phyloP scores from a whole-genome alignment of 495 filamentous ascomycete genomes.

The Poronia punctata region DNA sequence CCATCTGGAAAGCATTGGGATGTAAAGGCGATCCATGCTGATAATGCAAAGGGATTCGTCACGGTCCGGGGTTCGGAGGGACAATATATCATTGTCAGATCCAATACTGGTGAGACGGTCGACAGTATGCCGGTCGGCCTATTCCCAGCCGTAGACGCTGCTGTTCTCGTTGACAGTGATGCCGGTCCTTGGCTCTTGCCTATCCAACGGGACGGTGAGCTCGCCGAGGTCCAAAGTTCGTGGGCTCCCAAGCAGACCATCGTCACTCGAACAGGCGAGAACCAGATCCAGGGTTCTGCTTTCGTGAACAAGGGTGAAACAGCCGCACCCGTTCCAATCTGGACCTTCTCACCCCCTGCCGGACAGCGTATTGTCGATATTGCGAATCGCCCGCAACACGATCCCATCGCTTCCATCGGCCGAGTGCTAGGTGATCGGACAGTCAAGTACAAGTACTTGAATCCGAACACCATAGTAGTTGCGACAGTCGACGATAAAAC shows the following conservation, averaged over 20 bases:
- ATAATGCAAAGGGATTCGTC: constrained; percentile 45
- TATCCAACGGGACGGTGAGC: constrained; percentile 39
- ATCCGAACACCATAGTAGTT: constrained; percentile 76
- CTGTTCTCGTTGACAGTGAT: constrained; percentile 44
- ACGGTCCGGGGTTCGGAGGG: constrained; percentile 53
- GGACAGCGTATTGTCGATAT: constrained; percentile 62
- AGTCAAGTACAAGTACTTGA: constrained; percentile 95
- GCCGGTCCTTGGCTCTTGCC: constrained; percentile 44
- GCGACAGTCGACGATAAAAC: constrained; percentile 56
- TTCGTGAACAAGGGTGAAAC: constrained; percentile 37
- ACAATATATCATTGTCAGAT: constrained; percentile 49
- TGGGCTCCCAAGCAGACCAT: constrained; percentile 43
- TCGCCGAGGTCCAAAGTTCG: constrained; percentile 29
- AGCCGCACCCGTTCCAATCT: constrained; percentile 49
- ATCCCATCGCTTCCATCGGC: constrained; percentile 91
- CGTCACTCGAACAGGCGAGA: constrained; percentile 54
- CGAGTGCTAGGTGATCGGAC: constrained; percentile 84
- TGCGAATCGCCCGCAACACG: constrained; percentile 61
- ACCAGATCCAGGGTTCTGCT: constrained; percentile 54
- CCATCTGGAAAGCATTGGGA: constrained; percentile 50
- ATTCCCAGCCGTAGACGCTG: constrained; percentile 32
- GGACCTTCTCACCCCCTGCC: constrained; percentile 65
- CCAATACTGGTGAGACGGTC: constrained; percentile 50
- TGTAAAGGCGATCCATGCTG: constrained; percentile 58
- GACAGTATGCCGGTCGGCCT: constrained; percentile 32